Evolutionary conservation across 1,284 basidiomycete genomes (phyloP).

Genomic region (Schizophyllum commune): DNA sequence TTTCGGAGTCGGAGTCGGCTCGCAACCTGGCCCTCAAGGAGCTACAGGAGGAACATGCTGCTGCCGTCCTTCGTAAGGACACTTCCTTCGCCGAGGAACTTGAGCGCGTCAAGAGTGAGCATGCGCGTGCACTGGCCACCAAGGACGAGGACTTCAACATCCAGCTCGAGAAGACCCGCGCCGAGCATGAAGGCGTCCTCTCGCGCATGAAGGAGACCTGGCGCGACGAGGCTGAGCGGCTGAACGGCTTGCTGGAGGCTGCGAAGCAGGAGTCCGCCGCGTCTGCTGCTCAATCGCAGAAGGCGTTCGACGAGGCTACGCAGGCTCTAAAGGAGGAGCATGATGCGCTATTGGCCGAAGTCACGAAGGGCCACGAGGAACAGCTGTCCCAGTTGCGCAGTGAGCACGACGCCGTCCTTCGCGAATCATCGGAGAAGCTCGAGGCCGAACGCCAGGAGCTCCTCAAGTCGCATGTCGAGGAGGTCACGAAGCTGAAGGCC

Average conservation of each 20-base stretch:
- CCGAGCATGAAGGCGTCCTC: conserved; percentile 38
- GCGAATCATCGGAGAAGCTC: conserved; percentile 17
- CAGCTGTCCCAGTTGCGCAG: conserved; percentile 40
- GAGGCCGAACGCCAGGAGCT: conserved; percentile 18
- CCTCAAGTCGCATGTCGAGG: conserved; percentile 29
- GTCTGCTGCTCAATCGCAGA: conserved; percentile 30
- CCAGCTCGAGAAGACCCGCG: conserved; percentile 35
- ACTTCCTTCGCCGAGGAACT: conserved; percentile 52
- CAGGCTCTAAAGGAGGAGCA: conserved; percentile 48
- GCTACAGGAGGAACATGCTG: conserved; percentile 60
- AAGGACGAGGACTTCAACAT: conserved; percentile 54
- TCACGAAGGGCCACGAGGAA: conserved; percentile 43
- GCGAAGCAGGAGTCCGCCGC: conserved; percentile 37
- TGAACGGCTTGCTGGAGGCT: conserved; percentile 36
- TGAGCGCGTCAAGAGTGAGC: conserved; percentile 55
- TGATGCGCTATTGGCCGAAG: conserved; percentile 41
- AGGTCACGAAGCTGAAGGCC: conserved; percentile 30
- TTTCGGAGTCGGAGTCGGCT: conserved; percentile 67
- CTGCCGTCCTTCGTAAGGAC: conserved; percentile 60
- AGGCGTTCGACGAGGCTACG: conserved; percentile 46
- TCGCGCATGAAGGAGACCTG: conserved; percentile 44
- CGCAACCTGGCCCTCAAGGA: conserved; percentile 49
- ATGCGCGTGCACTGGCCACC: conserved; percentile 39
- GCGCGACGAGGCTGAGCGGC: conserved; percentile 40
- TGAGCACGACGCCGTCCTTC: conserved; percentile 33